Conservation (phyloP, 1,284 basidiomycete genomes). For the Cystobasidium pallidum region DNA sequence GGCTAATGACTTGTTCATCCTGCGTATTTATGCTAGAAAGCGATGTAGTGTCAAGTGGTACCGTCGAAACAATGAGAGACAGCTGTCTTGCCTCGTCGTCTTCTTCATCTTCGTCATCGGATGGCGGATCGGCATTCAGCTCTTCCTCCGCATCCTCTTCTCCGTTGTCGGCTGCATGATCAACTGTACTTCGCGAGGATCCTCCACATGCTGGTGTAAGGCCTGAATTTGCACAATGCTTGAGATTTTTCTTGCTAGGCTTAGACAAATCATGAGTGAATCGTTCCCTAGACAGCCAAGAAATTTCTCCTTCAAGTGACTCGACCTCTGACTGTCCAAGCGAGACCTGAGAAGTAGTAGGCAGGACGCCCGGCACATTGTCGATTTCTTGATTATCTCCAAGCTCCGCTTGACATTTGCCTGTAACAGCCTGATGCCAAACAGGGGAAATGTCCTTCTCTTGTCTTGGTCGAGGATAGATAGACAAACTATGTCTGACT, state of each 20-base stretch:
- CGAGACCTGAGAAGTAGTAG: slow-evolving; percentile 7
- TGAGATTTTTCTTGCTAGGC: neutral
- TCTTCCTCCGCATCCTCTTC: slow-evolving; percentile 25
- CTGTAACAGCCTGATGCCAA: too few relatives aligned
- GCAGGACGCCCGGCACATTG: neutral
- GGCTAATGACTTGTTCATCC: neutral
- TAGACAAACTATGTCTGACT: slow-evolving; percentile 38
- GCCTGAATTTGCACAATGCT: neutral
- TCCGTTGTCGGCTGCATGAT: neutral
- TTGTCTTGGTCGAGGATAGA: slow-evolving; percentile 17
- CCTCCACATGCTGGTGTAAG: neutral
- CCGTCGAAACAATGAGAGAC: neutral
- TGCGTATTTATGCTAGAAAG: neutral
- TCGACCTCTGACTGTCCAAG: neutral
- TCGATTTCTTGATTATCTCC: too few relatives aligned
- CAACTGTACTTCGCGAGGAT: neutral
- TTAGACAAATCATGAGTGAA: slow-evolving; percentile 36
- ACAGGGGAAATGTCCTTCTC: slow-evolving; percentile 8
- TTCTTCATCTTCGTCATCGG: slow-evolving; percentile 6
- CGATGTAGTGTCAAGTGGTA: neutral
- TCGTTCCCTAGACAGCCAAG: slow-evolving; percentile 18
- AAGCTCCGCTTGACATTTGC: too few relatives aligned
- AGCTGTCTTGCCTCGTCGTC: slow-evolving; percentile 22
- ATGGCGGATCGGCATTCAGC: neutral
- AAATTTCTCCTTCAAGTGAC: neutral